A percentile compares a stretch with the other conserved stretches of the same genome.
Evolutionary conservation across 192 early-diverging fungal species (phyloP).

Genomic region (Dissophora globulifera): DNA sequence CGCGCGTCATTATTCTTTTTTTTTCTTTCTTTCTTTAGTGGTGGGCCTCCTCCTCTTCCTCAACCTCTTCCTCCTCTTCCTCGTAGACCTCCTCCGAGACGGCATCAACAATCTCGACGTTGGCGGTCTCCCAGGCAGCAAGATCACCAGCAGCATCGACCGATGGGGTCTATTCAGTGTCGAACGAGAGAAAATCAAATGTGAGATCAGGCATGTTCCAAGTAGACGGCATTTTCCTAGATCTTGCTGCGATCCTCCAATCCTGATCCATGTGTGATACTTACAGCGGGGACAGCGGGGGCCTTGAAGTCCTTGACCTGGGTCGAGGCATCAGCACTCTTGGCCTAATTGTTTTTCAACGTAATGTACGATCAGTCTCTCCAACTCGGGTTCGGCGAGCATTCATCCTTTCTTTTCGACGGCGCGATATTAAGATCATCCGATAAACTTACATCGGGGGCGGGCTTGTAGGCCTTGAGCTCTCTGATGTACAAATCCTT

Average conservation of each 20-base stretch:
- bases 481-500: slow-evolving; percentile 66
- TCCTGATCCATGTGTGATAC: too few species aligned
- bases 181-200: too few species aligned
- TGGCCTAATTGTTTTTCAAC: slow-evolving; percentile 25
- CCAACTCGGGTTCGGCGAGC: too few species aligned
- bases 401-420: too few species aligned
- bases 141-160: slow-evolving; percentile 46
- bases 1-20: too few species aligned
- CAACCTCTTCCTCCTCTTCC: slow-evolving; percentile 46
- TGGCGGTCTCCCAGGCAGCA: slow-evolving; percentile 54
- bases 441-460: slow-evolving; percentile 52
- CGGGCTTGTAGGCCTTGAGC: slow-evolving; percentile 66
- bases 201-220: too few species aligned
- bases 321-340: slow-evolving; percentile 39
- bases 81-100: slow-evolving; percentile 33
- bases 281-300: slow-evolving; percentile 42
- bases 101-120: slow-evolving; percentile 44
- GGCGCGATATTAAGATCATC: too few species aligned
- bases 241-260: too few species aligned
- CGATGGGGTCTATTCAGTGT: slow-evolving; percentile 27
- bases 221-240: too few species aligned
- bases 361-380: neutral
- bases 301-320: slow-evolving; percentile 55
- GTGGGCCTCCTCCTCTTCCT: slow-evolving; percentile 44
- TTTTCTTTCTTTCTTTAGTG: slow-evolving; percentile 32